Percentiles rank a stretch among this genome's conserved stretches.
phyloP scores from a whole-genome alignment of 2,329 filamentous ascomycete species.

The Aspergillus thermomutatus region DNA sequence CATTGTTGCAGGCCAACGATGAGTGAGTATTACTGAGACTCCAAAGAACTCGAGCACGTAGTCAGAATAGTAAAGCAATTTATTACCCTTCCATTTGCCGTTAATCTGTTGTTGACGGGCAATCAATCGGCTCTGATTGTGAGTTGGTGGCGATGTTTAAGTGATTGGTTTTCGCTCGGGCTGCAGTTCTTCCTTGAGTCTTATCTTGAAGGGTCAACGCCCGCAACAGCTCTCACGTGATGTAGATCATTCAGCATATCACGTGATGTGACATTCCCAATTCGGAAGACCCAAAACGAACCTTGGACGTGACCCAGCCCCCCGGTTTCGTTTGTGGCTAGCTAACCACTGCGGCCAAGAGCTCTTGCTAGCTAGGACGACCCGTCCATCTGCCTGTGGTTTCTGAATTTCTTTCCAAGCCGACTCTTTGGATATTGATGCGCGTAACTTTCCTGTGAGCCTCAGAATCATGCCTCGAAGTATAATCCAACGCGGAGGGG shows the following conservation, averaged over 20 bases:
- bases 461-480: conserved; percentile 29
- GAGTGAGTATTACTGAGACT: conserved; percentile 47
- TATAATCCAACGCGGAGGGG: conserved; percentile 28
- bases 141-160: neutral
- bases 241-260: conserved; percentile 12
- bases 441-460: neutral
- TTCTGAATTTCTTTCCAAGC: conserved; percentile 1
- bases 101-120: conserved; percentile 2
- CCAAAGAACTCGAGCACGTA: conserved; percentile 27
- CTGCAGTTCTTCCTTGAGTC: neutral
- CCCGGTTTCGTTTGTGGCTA: conserved; percentile 28
- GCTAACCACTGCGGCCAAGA: conserved; percentile 6
- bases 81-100: conserved; percentile 23
- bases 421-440: neutral
- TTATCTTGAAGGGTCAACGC: neutral
- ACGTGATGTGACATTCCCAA: conserved; percentile 15
- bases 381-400: neutral
- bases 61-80: conserved; percentile 15
- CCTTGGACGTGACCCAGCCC: conserved; percentile 22
- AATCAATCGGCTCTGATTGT: neutral
- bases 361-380: conserved; percentile 6
- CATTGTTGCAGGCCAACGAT: conserved; percentile 56
- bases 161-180: neutral
- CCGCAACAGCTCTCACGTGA: conserved; percentile 12
- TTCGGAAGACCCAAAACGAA: conserved; percentile 25